These are phyloP conservation scores for Leptomonas pyrrhocoris DNA, from an alignment of 208 protist genomes.

Conservation along the genomic window DNA sequence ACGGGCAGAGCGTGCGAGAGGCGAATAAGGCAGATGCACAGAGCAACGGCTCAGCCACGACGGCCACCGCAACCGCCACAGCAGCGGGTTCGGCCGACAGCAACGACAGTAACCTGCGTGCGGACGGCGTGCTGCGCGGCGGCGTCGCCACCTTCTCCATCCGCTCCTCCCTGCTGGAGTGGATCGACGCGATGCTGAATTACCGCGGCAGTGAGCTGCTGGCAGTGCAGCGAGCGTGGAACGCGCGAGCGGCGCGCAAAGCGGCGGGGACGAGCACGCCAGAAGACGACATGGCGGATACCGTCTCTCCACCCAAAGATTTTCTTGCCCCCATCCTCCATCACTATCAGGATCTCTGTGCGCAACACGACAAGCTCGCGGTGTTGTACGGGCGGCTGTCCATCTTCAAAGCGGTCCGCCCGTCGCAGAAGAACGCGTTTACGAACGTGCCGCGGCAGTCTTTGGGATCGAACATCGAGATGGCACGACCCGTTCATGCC, in stretches of 20 bases:
- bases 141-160: conserved; percentile 45
- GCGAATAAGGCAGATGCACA: background rate
- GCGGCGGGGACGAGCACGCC: background rate
- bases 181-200: conserved; percentile 78
- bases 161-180: conserved; percentile 73
- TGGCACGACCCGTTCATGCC: conserved; percentile 14
- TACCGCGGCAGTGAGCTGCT: conserved; percentile 84
- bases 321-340: conserved; percentile 81
- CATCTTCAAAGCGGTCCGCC: conserved; percentile 81
- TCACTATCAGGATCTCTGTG: conserved; percentile 70
- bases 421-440: conserved; percentile 66
- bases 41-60: background rate
- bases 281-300: conserved; percentile 5
- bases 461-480: conserved; percentile 56
- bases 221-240: conserved; percentile 46
- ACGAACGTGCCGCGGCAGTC: conserved; percentile 51
- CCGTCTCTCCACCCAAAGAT: conserved; percentile 58
- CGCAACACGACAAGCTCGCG: conserved; percentile 73
- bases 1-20: background rate
- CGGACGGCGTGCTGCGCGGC: conserved; percentile 34
- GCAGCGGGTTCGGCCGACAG: background rate
- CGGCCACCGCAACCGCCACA: background rate
- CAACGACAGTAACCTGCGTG: background rate
- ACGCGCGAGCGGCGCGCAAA: conserved; percentile 10
- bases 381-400: conserved; percentile 75